phyloP scores from a whole-genome alignment of 2,329 filamentous ascomycete genomes.

The Fusarium succisae region DNA sequence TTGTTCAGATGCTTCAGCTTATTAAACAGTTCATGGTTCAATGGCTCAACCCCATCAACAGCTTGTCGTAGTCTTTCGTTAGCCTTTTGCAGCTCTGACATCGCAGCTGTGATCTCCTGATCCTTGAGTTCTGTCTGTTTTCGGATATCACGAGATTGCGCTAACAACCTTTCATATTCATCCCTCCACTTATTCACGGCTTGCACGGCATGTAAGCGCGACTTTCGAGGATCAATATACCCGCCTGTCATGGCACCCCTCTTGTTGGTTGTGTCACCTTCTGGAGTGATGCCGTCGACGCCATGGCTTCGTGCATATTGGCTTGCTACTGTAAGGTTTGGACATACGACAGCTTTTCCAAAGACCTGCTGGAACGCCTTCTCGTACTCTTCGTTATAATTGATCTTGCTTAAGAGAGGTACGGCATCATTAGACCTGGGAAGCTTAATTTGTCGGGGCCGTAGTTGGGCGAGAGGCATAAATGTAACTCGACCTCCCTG shows the following conservation, averaged over 20 bases:
- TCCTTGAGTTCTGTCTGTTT: slow-evolving; percentile 80
- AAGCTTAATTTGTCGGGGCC: slow-evolving; percentile 75
- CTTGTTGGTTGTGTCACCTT: slow-evolving; percentile 95
- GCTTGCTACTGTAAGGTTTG: slow-evolving; percentile 84
- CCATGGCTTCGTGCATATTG: slow-evolving; percentile 94
- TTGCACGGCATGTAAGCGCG: slow-evolving; percentile 85
- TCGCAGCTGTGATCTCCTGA: slow-evolving; percentile 88
- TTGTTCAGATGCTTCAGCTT: slow-evolving; percentile 80
- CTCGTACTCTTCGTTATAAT: slow-evolving; percentile 79
- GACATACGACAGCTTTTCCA: slow-evolving; percentile 93
- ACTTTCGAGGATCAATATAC: slow-evolving; percentile 86
- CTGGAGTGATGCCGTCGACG: slow-evolving; percentile 91
- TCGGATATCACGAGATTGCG: slow-evolving; percentile 72
- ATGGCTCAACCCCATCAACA: slow-evolving; percentile 82
- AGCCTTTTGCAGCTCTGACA: slow-evolving; percentile 83
- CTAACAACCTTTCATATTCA: slow-evolving; percentile 74
- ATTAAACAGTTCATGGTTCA: slow-evolving; percentile 78
- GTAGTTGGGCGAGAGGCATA: slow-evolving; percentile 88
- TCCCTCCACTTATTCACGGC: slow-evolving; percentile 78
- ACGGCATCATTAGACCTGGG: slow-evolving; percentile 89
- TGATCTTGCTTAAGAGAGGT: slow-evolving; percentile 84
- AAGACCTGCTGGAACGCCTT: slow-evolving; percentile 95
- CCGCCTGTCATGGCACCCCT: slow-evolving; percentile 95
- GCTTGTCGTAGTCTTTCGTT: slow-evolving; percentile 81
- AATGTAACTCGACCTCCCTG: slow-evolving; percentile 91